A percentile compares a stretch with the other conserved stretches of the same genome.
These are phyloP conservation scores for Phalaenopsis equestris DNA, from an alignment of 106 monocot genomes.

Conservation along the genomic window DNA sequence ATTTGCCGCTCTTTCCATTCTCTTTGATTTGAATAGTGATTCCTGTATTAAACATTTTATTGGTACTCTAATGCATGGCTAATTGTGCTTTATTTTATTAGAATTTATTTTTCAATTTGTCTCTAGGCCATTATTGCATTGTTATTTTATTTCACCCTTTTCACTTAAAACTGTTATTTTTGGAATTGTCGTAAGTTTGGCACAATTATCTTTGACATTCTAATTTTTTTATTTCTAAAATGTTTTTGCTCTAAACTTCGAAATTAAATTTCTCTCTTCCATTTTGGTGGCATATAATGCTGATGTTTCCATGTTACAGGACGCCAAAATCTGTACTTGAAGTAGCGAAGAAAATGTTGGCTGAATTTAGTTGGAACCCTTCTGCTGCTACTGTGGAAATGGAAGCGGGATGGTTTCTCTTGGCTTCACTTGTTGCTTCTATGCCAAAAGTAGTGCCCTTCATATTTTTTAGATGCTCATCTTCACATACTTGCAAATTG, in stretches of 20 bases:
- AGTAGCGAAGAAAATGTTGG: constrained; percentile 86
- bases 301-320: constrained; percentile 29
- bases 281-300: neutral
- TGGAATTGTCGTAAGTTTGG: neutral
- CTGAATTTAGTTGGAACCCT: constrained; percentile 64
- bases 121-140: neutral
- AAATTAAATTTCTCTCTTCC: neutral
- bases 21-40: too few species aligned
- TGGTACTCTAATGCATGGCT: neutral
- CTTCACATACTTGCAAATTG: neutral
- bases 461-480: neutral
- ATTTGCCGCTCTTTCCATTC: too few species aligned
- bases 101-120: neutral
- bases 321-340: constrained; percentile 83
- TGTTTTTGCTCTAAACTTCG: neutral
- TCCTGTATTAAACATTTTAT: too few species aligned
- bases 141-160: neutral
- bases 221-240: neutral
- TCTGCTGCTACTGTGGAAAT: constrained; percentile 61
- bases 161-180: neutral
- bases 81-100: neutral
- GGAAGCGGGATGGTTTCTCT: constrained; percentile 90
- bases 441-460: constrained; percentile 85
- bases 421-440: constrained; percentile 74
- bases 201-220: neutral